A percentile compares a stretch with the other conserved stretches of the same genome.
Evolutionary conservation across 2,329 filamentous ascomycete genomes (phyloP).

Genomic region (Xylariomycetidae sp.): DNA sequence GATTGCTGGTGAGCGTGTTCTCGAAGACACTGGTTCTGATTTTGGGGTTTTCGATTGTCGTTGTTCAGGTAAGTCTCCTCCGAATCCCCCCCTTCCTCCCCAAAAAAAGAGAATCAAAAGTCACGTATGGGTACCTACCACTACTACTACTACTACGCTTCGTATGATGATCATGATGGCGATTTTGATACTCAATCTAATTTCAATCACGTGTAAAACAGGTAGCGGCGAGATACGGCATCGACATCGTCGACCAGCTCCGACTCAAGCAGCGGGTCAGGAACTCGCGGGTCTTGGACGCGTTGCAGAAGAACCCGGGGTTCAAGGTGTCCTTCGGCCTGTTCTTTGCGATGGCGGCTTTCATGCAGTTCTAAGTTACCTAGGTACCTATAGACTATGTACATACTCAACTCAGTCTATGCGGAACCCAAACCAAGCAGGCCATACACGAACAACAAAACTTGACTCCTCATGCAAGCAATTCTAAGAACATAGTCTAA

Average conservation of each 20-base stretch:
- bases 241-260: constrained; percentile 27
- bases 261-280: constrained; percentile 26
- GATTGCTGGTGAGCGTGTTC: constrained; percentile 64
- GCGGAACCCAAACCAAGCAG: constrained; percentile 2
- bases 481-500: too few species aligned
- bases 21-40: constrained; percentile 66
- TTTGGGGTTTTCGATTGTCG: constrained; percentile 59
- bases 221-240: constrained; percentile 29
- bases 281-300: constrained; percentile 38
- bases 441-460: constrained; percentile 1
- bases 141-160: too few species aligned
- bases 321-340: constrained; percentile 68
- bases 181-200: not conserved
- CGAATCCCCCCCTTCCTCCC: too few species aligned
- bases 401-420: not conserved
- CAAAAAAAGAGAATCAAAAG: too few species aligned
- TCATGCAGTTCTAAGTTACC: constrained; percentile 49
- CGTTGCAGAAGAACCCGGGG: constrained; percentile 53
- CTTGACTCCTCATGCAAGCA: too few species aligned
- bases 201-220: constrained; percentile 15
- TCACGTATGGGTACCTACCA: constrained; percentile 1
- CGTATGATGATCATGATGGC: not conserved
- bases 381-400: constrained; percentile 1
- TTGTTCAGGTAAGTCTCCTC: constrained; percentile 59
- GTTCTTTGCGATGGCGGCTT: constrained; percentile 67